A percentile compares a stretch with the other conserved stretches of the same genome.
These are phyloP conservation scores for Fusarium armeniacum DNA, from an alignment of 2,329 filamentous ascomycete genomes.

Conservation along the genomic window DNA sequence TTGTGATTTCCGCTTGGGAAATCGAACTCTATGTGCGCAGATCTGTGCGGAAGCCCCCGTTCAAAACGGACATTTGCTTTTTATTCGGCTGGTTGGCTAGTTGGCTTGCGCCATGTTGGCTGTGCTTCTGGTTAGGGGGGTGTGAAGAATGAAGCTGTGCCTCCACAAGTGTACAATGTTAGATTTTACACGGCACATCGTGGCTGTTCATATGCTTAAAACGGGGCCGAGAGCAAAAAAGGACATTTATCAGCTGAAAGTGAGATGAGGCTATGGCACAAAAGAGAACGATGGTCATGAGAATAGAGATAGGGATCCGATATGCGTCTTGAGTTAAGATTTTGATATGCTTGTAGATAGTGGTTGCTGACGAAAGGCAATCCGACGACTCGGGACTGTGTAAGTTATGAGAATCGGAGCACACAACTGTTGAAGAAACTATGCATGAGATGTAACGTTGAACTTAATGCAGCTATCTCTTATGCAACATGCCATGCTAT, in stretches of 20 bases:
- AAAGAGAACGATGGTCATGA: conserved; percentile 20
- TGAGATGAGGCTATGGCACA: conserved; percentile 1
- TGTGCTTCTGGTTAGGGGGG: conserved; percentile 9
- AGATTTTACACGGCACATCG: conserved; percentile 1
- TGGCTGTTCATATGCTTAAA: conserved; percentile 28
- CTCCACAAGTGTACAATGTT: conserved; percentile 6
- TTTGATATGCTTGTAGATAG: neutral
- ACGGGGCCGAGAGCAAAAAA: conserved; percentile 24
- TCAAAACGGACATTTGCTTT: conserved; percentile 20
- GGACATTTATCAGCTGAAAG: conserved; percentile 1
- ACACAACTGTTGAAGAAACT: neutral
- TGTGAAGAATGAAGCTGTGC: conserved; percentile 10
- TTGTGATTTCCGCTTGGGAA: neutral
- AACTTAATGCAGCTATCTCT: conserved; percentile 10
- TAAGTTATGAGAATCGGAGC: neutral
- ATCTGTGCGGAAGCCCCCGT: conserved; percentile 1
- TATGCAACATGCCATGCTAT: conserved; percentile 22
- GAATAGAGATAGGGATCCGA: conserved; percentile 7
- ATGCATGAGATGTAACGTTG: conserved; percentile 20
- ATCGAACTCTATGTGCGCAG: too few species aligned
- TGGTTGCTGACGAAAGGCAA: neutral
- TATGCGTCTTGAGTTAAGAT: neutral
- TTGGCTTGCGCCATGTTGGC: conserved; percentile 15
- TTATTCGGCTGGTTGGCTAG: neutral
- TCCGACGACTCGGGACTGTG: neutral